phyloP scores from a whole-genome alignment of 371 early-diverging fungal species.

The Capillidium rhysosporum region DNA sequence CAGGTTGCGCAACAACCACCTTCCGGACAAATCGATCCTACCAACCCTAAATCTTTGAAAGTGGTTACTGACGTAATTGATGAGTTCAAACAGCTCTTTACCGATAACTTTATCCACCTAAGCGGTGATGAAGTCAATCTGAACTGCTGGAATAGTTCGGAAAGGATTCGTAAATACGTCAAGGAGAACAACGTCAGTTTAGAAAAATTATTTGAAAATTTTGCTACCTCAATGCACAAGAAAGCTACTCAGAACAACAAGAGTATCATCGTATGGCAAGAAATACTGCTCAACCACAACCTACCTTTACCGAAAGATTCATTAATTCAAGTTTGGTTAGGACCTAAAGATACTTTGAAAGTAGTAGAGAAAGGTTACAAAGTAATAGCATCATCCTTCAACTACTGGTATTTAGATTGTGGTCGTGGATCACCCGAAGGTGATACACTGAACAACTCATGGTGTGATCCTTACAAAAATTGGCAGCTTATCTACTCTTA shows the following conservation, averaged over 20 bases:
- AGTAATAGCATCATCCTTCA: constrained; percentile 26
- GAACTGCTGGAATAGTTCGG: constrained; percentile 32
- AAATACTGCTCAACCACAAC: constrained; percentile 25
- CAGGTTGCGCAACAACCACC: constrained; percentile 42
- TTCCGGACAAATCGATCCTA: constrained; percentile 48
- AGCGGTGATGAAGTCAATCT: constrained; percentile 53
- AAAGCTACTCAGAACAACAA: constrained; percentile 17
- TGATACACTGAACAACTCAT: constrained; percentile 27
- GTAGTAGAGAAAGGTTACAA: constrained; percentile 26
- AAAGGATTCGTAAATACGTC: constrained; percentile 15
- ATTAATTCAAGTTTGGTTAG: constrained; percentile 34
- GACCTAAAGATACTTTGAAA: constrained; percentile 21
- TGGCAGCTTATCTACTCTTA: constrained; percentile 62
- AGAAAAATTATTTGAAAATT: constrained; percentile 11
- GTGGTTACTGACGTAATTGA: constrained; percentile 29
- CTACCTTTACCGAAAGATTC: constrained; percentile 20
- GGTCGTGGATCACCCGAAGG: constrained; percentile 35
- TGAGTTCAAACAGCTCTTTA: constrained; percentile 33
- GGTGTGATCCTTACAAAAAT: constrained; percentile 64
- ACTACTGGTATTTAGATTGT: constrained; percentile 50
- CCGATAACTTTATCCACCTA: constrained; percentile 36
- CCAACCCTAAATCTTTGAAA: constrained; percentile 24
- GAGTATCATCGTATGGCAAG: constrained; percentile 32
- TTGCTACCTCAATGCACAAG: constrained; percentile 12
- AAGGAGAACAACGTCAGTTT: constrained; percentile 8